Evolutionary conservation across 306 rosid genomes (phyloP), one percentile per base, ranked within the genome.

Genomic region (Lathyrus tuberosus): DNA sequence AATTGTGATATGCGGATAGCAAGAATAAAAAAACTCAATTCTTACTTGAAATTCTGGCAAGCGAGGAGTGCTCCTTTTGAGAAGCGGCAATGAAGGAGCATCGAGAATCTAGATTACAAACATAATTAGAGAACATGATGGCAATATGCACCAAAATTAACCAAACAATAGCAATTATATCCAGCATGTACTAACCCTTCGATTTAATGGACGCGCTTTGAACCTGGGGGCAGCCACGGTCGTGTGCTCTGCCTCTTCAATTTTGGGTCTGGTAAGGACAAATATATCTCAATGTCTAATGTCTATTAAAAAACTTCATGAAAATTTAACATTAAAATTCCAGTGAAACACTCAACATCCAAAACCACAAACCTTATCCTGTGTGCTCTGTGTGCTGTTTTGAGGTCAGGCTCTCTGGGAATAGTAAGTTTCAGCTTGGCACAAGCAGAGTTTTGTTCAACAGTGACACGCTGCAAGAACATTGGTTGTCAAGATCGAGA

Each of bases 141-240:
- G 63, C 53, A 78, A 33, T 12, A 30, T 30, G 54, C 69, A 40
- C 20, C 24, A 44, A 65, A 37, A 51, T 14, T 46, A 74, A 75
- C 68, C 62, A 51, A 48, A 59, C 31, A 18, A 70, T 68, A 64
- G 22, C 24, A 65, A 71, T 35, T 56, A 31, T 56, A 72, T 42
- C 43, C 38, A 69, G 69, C 15, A 76, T 72, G 76, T 73, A 85
- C 95, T 56, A 58, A 95, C 99, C 82, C 88, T 95, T 86, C 85
- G 78, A 79, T 95, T 95, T 72, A 95, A 74, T n/a, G 99, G 99
- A n/a, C 95, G 97, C 22, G 99, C 97, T 86, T 91, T 91, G 80
- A 95, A 89, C 82, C 88, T 83, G 48, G 82, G 82, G 54, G 81
- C 73, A 59, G 80, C 59, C 35, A 71, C 37, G 24, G 76, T 76